phyloP scores from a whole-genome alignment of 371 early-diverging fungal species.

The Mucor indicus region DNA sequence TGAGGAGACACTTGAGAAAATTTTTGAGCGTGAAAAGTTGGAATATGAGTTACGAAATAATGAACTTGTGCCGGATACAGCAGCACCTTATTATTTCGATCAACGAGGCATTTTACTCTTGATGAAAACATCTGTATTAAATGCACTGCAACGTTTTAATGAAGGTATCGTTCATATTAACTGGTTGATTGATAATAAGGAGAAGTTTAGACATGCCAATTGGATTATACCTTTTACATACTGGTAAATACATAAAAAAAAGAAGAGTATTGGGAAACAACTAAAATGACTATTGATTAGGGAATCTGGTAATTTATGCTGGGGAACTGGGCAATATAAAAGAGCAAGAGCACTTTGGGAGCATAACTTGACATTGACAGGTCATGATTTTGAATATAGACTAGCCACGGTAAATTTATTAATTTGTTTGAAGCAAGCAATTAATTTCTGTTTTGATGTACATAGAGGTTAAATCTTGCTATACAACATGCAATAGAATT shows the following conservation, averaged over 20 bases:
- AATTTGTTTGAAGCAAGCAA: not conserved
- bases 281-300: constrained; percentile 7
- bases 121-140: constrained; percentile 38
- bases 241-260: constrained; percentile 39
- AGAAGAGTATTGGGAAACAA: not conserved
- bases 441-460: not conserved
- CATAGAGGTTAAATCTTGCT: constrained; percentile 43
- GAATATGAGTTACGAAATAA: constrained; percentile 46
- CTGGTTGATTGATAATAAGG: constrained; percentile 59
- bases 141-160: constrained; percentile 25
- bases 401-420: constrained; percentile 33
- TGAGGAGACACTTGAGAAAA: constrained; percentile 34
- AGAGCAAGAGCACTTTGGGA: constrained; percentile 54
- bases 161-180: constrained; percentile 49
- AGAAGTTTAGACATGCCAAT: constrained; percentile 46
- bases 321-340: constrained; percentile 45
- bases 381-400: constrained; percentile 60
- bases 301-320: constrained; percentile 60
- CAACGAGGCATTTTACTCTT: constrained; percentile 42
- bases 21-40: constrained; percentile 47
- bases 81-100: constrained; percentile 46
- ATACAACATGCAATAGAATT: constrained; percentile 45
- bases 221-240: constrained; percentile 63
- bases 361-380: constrained; percentile 38
- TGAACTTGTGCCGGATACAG: constrained; percentile 37